Conservation (phyloP, 768 basidiomycete species). For the Inosperma sp. region DNA sequence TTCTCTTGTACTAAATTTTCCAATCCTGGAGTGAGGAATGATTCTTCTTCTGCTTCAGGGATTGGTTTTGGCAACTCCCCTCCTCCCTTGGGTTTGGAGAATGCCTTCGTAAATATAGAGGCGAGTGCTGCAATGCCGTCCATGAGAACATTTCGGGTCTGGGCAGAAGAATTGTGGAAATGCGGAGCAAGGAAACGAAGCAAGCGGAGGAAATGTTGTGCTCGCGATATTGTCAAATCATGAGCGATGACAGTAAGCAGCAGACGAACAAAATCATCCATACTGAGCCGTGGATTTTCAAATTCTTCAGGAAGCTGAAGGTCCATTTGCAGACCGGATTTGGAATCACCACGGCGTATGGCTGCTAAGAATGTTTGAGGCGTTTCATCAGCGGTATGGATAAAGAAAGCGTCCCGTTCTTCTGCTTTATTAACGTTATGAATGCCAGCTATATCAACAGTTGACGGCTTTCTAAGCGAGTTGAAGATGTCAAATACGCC, state of each 20-base stretch:
- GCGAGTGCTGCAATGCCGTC: slow-evolving; percentile 71
- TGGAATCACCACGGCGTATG: slow-evolving; percentile 41
- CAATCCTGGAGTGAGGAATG: slow-evolving; percentile 22
- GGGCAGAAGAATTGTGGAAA: slow-evolving; percentile 52
- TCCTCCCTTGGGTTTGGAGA: slow-evolving; percentile 40
- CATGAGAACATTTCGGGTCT: slow-evolving; percentile 50
- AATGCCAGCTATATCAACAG: slow-evolving; percentile 62
- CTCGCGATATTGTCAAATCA: slow-evolving; percentile 59
- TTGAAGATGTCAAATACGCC: slow-evolving; percentile 56
- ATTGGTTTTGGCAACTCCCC: slow-evolving; percentile 31
- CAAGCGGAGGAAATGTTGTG: slow-evolving; percentile 64
- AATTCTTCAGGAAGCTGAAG: slow-evolving; percentile 55
- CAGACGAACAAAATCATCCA: slow-evolving; percentile 65
- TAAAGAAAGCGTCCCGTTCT: slow-evolving; percentile 66
- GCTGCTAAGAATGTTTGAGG: slow-evolving; percentile 65
- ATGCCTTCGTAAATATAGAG: slow-evolving; percentile 44
- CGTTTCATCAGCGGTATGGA: slow-evolving; percentile 65
- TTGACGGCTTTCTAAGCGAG: slow-evolving; percentile 43
- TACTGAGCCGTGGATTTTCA: slow-evolving; percentile 49
- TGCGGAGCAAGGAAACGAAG: slow-evolving; percentile 53
- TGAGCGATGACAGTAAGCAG: slow-evolving; percentile 79
- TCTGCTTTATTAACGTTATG: slow-evolving; percentile 56
- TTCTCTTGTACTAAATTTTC: slow-evolving; percentile 38
- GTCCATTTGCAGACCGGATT: slow-evolving; percentile 38
- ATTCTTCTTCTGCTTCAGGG: slow-evolving; percentile 25